phyloP scores from a whole-genome alignment of 371 early-diverging fungal genomes.

The Lichtheimia hyalospora region DNA sequence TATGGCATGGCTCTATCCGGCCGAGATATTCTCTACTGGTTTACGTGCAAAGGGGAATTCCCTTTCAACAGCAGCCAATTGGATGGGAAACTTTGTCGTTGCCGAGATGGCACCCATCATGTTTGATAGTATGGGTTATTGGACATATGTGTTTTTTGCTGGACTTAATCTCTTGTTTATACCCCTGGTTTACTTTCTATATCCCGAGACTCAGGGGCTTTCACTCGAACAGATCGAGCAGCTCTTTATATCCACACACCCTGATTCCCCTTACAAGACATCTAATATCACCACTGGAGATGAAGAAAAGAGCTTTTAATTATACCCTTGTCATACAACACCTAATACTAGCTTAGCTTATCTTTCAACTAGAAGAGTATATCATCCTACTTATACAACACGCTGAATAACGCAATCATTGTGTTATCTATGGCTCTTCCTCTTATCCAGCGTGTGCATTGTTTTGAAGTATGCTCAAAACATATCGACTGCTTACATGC shows the following conservation, averaged over 20 bases:
- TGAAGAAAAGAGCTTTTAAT: too few species aligned
- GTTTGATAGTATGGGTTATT: conserved; percentile 35
- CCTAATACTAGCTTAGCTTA: too few species aligned
- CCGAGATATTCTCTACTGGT: conserved; percentile 55
- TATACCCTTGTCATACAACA: too few species aligned
- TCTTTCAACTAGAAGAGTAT: too few species aligned
- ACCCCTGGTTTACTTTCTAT: conserved; percentile 30
- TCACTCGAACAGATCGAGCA: conserved; percentile 59
- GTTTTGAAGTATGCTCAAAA: too few species aligned
- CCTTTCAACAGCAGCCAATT: conserved; percentile 68
- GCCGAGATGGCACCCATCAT: conserved; percentile 47
- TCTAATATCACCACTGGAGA: too few species aligned
- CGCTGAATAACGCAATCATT: too few species aligned
- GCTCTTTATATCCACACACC: conserved; percentile 34
- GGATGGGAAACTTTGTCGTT: conserved; percentile 58
- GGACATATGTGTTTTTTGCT: conserved; percentile 54
- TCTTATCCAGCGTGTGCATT: too few species aligned
- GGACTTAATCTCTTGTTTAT: conserved; percentile 31
- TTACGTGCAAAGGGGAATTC: conserved; percentile 49
- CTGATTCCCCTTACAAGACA: too few species aligned
- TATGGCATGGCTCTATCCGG: conserved; percentile 52
- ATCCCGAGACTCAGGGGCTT: conserved; percentile 58
- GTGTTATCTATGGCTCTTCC: too few species aligned
- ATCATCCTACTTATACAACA: too few species aligned
- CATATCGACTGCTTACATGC: too few species aligned